Base-by-base conservation (phyloP, 306 rosid species). In the Gillenia trifoliata region DNA sequence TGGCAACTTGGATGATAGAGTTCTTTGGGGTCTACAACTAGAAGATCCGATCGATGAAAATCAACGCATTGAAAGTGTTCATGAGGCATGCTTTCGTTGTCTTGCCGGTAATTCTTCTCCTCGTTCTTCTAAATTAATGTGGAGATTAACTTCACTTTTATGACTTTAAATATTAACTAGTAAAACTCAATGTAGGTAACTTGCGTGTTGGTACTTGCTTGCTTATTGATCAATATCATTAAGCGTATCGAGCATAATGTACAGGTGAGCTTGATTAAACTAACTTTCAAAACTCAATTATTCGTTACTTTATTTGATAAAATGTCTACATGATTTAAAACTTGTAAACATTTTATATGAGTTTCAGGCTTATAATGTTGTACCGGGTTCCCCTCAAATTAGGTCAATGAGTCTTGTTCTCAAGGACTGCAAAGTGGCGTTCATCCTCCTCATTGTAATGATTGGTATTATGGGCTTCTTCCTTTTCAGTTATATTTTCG, bases 321-420 rank as follows among this genome's bases (percentile, higher is more conserved):
- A 41, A 41, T 41, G 11, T 41, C 15, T 3, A 41, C 15, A 11
- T 41, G 11, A 41, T 41, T 41, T 41, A 41, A 41, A 41, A 17
- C 22, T 15, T 17, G 55, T 68, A 17, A 29, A 16, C 26, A 19
- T 69, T 69, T 33, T 33, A 9, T 5, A 17, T 52, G 43, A 29
- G 47, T 70, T 84, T 82, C 87, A 93, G 97, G 92, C 85, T 34
- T 75, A 77, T 72, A 81, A 81, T 4, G 81, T 81, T 10, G 17
- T 22, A 25, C 38, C 84, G 73, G 88, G 77, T 30, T 33, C 83
- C 57, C 89, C 85, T 5, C 80, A 84, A 20, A 75, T 79, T 41
- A 77, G 29, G 68, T 12, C 71, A 40, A 57, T 64, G 8, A 70
- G 26, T 50, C 75, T 70, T 47, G 78, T 79, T 45, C 68, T 38